phyloP scores from a whole-genome alignment of 106 monocot genomes.

The Allium sativum region DNA sequence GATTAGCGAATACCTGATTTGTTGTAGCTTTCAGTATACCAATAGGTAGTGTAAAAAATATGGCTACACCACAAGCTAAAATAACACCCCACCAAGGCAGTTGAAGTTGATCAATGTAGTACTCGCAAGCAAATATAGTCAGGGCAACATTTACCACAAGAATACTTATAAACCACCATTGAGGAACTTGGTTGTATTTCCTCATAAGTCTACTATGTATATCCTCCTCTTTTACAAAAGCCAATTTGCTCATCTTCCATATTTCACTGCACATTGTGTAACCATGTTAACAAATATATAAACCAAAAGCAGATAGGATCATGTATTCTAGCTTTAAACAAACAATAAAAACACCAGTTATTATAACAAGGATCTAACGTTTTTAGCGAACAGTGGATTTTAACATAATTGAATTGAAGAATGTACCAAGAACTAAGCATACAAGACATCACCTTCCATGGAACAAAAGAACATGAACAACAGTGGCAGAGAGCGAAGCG shows the following conservation, averaged over 20 bases:
- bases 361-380: too few species aligned
- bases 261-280: slow-evolving; percentile 39
- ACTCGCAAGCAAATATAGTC: slow-evolving; percentile 60
- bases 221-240: slow-evolving; percentile 61
- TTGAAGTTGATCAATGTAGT: slow-evolving; percentile 84
- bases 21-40: slow-evolving; percentile 14
- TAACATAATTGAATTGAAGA: too few species aligned
- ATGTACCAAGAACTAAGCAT: too few species aligned
- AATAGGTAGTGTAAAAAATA: slow-evolving; percentile 21
- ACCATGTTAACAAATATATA: not conserved
- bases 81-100: slow-evolving; percentile 94
- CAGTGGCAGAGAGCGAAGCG: slow-evolving; percentile 60
- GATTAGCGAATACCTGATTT: slow-evolving; percentile 7
- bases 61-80: slow-evolving; percentile 17
- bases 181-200: slow-evolving; percentile 67
- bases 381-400: too few species aligned
- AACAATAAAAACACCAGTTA: not conserved
- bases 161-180: slow-evolving; percentile 81
- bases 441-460: slow-evolving; percentile 55
- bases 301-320: not conserved
- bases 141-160: slow-evolving; percentile 55
- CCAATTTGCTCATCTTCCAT: slow-evolving; percentile 60
- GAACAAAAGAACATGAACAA: slow-evolving; percentile 66
- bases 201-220: slow-evolving; percentile 85
- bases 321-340: not conserved